Percentiles rank a stretch among this genome's conserved stretches.
These are phyloP conservation scores for Nicotiana sylvestris DNA, from an alignment of 257 asterid genomes.

Conservation along the genomic window DNA sequence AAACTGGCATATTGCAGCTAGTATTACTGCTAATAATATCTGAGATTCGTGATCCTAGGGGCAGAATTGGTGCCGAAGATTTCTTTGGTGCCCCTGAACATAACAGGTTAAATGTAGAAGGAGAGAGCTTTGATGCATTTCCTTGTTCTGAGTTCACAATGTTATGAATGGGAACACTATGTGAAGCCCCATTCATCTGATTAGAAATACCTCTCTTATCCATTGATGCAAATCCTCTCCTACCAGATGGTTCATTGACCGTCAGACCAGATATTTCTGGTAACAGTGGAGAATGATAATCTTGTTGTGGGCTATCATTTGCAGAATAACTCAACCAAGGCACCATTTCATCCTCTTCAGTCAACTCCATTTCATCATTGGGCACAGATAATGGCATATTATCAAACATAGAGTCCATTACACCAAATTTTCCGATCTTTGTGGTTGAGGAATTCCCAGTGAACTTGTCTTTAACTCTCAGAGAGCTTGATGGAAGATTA, in stretches of 20 bases:
- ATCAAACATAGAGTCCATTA: constrained; percentile 35
- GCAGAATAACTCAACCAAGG: constrained; percentile 67
- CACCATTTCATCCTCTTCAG: constrained; percentile 62
- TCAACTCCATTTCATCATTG: constrained; percentile 44
- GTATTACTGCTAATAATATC: constrained; percentile 31
- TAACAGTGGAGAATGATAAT: constrained; percentile 45
- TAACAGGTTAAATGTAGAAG: constrained; percentile 30
- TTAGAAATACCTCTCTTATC: constrained; percentile 38
- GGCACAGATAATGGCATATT: constrained; percentile 53
- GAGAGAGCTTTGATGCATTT: constrained; percentile 23
- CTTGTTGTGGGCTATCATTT: constrained; percentile 42
- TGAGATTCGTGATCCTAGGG: constrained; percentile 46
- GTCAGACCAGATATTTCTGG: constrained; percentile 73
- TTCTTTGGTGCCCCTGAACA: constrained; percentile 40
- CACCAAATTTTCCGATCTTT: constrained; percentile 45
- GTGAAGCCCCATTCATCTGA: constrained; percentile 26
- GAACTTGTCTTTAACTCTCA: no score
- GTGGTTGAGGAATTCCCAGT: constrained; percentile 9
- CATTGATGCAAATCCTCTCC: constrained; percentile 29
- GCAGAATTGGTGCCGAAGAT: constrained; percentile 35
- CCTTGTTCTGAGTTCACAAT: constrained; percentile 16
- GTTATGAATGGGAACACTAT: constrained; percentile 19
- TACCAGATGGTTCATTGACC: constrained; percentile 39
- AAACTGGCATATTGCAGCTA: constrained; percentile 22
- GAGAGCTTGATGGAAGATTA: constrained; percentile 8